Base-by-base conservation (phyloP, 352 stramenopile genomes). In the Phytophthora agathidicida region DNA sequence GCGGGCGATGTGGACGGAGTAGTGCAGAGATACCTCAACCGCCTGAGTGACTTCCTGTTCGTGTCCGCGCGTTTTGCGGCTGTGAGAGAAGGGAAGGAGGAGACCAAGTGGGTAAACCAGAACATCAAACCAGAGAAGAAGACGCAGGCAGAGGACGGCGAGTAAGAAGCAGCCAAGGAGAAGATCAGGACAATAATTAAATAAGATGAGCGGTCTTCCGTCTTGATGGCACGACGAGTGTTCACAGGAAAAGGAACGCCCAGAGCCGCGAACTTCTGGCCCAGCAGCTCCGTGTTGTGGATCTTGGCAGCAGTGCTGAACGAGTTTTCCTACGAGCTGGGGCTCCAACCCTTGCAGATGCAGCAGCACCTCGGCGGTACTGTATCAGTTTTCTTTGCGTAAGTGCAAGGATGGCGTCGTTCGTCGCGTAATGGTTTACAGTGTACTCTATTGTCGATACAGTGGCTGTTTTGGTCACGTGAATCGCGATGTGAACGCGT, bases 31-130 rank as follows among this genome's bases (percentile, higher is more conserved):
- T 97, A 93, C 51, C 56, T 97, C 31, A 97, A 97, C 63, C 72
- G 86, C 5, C 60, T 96, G 24, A 86, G 88, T 68, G 88, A 96
- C 66, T 95, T 96, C 44, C 51, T 96, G 11, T 96, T 96, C 59
- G 83, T 94, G n/a, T 78, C 86, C 7, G 82, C 82, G 24, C 82
- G 82, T 24, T 87, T 75, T 44, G 73, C 80, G 8, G 82, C 82
- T 11, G 30, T 86, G 11, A 73, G 67, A n/a, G 75, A 88, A 47
- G 75, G 68, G 38, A 91, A 88, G 44, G 73, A 87, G 45, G 82
- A 91, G 65, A 91, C 79, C 62, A 89, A 88, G 55, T 91, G 82
- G 82, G 70, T 80, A 37, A 91, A 91, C 58, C 78, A 86, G 66
- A 89, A 89, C 65, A 68, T 89, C 47, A 84, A 82, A 22, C 66